A percentile compares a stretch with the other conserved stretches of the same genome.
These are phyloP conservation scores for Gonapodya sp. DNA, from an alignment of 192 early-diverging fungal species.

Conservation along the genomic window DNA sequence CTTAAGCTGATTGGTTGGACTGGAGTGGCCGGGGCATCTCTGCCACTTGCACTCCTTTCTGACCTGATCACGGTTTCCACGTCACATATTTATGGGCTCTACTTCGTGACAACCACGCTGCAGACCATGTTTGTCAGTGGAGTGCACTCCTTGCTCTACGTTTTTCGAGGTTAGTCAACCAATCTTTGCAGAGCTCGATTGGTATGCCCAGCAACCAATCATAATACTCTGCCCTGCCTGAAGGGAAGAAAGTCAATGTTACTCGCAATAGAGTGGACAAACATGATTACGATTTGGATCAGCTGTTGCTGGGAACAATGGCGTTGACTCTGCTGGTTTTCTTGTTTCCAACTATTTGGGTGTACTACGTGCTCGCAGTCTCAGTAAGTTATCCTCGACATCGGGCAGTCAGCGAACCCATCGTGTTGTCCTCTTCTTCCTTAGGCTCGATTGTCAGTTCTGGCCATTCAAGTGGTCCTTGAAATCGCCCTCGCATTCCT, in stretches of 20 bases:
- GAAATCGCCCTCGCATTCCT: conserved; percentile 81
- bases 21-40: conserved; percentile 73
- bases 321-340: conserved; percentile 88
- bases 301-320: conserved; percentile 87
- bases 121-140: conserved; percentile 86
- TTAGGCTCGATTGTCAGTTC: conserved; percentile 44
- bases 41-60: conserved; percentile 70
- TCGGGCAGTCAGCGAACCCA: not conserved
- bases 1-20: conserved; percentile 61
- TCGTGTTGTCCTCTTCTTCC: not conserved
- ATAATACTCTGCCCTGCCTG: no score
- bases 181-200: no score
- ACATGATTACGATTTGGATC: conserved; percentile 90
- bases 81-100: conserved; percentile 90
- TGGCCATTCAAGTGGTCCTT: conserved; percentile 66
- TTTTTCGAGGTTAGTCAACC: conserved; percentile 83
- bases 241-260: conserved; percentile 76
- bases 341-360: conserved; percentile 88
- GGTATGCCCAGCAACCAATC: no score
- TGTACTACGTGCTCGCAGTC: conserved; percentile 87
- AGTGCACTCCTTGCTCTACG: conserved; percentile 78
- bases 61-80: conserved; percentile 80
- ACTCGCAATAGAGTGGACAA: conserved; percentile 86
- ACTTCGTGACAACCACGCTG: conserved; percentile 83
- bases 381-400: conserved; percentile 35